A percentile compares a stretch with the other conserved stretches of the same genome.
Evolutionary conservation across 2,329 filamentous ascomycete species (phyloP).

Genomic region (Pyrenochaeta sp.): DNA sequence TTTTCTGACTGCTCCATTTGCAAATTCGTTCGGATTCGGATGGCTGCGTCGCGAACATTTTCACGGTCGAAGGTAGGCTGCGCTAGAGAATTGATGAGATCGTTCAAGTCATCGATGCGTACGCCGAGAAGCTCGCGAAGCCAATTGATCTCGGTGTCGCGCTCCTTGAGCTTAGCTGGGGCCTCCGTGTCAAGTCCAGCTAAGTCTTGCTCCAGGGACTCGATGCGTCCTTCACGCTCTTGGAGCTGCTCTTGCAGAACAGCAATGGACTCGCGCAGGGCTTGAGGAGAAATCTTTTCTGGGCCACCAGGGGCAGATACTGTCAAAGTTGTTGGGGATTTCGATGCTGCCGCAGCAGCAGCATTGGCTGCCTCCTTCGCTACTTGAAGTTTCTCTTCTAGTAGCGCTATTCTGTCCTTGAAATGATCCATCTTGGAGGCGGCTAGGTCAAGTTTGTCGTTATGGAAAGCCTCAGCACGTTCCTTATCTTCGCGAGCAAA

Average conservation of each 20-base stretch:
- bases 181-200: conserved; percentile 77
- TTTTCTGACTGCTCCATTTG: conserved; percentile 98
- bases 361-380: conserved; percentile 86
- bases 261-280: conserved; percentile 92
- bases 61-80: conserved; percentile 79
- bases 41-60: conserved; percentile 86
- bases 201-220: conserved; percentile 80
- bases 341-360: conserved; percentile 74
- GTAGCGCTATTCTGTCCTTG: conserved; percentile 81
- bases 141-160: conserved; percentile 94
- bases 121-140: conserved; percentile 91
- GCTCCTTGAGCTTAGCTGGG: conserved; percentile 83
- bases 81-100: conserved; percentile 84
- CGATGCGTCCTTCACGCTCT: conserved; percentile 88
- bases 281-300: conserved; percentile 92
- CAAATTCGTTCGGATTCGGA: conserved; percentile 90
- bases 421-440: conserved; percentile 86
- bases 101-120: conserved; percentile 87
- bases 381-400: conserved; percentile 92
- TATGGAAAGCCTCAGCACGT: conserved; percentile 78
- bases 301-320: conserved; percentile 58
- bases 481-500: conserved; percentile 83
- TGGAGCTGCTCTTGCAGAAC: conserved; percentile 97
- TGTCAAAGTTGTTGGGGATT: conserved; percentile 55
- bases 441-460: conserved; percentile 82